Conservation (phyloP, 805 yeast genomes). For the Cyberlindnera bimundalis region DNA sequence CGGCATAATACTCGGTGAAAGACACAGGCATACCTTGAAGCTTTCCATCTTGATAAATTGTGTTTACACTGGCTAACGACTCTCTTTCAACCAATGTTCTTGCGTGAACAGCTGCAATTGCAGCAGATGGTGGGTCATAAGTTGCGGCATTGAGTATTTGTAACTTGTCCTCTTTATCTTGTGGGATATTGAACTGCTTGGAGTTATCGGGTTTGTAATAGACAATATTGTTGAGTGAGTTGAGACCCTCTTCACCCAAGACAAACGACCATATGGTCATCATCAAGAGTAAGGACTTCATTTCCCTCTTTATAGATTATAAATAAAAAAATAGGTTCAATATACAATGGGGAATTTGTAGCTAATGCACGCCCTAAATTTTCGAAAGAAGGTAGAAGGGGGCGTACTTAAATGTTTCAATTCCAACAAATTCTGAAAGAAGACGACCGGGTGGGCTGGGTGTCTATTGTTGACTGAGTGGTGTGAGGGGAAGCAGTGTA, state of each 20-base stretch:
- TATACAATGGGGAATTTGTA: no score
- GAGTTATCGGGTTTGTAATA: neutral
- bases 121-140: conserved; percentile 8
- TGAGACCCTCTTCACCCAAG: neutral
- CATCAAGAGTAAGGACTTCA: no score
- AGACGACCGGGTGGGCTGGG: no score
- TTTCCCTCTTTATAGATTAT: no score
- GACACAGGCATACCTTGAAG: conserved; percentile 53
- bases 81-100: conserved; percentile 55
- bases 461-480: no score
- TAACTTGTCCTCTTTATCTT: neutral
- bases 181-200: conserved; percentile 1
- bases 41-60: conserved; percentile 40
- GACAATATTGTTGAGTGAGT: neutral
- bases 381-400: no score
- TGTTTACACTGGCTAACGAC: conserved; percentile 54
- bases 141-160: neutral
- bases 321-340: no score
- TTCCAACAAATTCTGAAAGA: no score
- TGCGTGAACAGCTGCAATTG: conserved; percentile 56
- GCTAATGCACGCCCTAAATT: no score
- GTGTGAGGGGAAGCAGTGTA: no score
- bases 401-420: no score
- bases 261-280: no score
- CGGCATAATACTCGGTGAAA: conserved; percentile 70